These are phyloP conservation scores for Cinchona pubescens DNA, from an alignment of 257 asterid species.

Conservation along the genomic window DNA sequence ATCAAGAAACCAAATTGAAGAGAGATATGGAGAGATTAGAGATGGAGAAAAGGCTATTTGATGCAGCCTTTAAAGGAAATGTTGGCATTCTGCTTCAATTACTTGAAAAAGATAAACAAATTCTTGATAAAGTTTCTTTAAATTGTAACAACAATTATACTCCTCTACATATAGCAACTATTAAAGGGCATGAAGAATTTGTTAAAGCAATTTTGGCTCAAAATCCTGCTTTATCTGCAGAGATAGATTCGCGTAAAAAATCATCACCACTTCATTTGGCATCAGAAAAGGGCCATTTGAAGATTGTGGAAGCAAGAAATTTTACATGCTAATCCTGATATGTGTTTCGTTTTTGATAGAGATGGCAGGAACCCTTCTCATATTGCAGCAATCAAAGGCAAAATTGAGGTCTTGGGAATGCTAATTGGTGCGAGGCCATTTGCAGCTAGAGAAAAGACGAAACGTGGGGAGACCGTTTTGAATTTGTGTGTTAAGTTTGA, in stretches of 20 bases:
- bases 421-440: background rate
- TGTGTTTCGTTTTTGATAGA: background rate
- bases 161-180: conserved; percentile 13
- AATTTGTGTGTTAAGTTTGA: conserved; percentile 17
- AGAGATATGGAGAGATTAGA: background rate
- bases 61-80: conserved; percentile 20
- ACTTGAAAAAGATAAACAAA: conserved; percentile 4
- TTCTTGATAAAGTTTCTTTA: background rate
- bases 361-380: conserved; percentile 14
- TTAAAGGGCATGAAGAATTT: conserved; percentile 1
- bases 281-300: conserved; percentile 14
- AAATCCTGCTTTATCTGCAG: background rate
- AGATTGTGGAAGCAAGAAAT: conserved; percentile 4
- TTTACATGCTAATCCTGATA: background rate
- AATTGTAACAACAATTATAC: background rate
- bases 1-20: background rate
- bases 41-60: background rate
- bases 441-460: conserved; percentile 8
- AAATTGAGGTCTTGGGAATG: conserved; percentile 3
- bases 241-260: background rate
- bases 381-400: conserved; percentile 23
- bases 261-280: conserved; percentile 15
- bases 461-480: conserved; percentile 1
- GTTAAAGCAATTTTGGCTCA: background rate
- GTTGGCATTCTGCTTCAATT: background rate